These are phyloP conservation scores for Sphagnum tenellum DNA, from an alignment of 225 moss, liverwort and hornwort species.

Conservation along the genomic window DNA sequence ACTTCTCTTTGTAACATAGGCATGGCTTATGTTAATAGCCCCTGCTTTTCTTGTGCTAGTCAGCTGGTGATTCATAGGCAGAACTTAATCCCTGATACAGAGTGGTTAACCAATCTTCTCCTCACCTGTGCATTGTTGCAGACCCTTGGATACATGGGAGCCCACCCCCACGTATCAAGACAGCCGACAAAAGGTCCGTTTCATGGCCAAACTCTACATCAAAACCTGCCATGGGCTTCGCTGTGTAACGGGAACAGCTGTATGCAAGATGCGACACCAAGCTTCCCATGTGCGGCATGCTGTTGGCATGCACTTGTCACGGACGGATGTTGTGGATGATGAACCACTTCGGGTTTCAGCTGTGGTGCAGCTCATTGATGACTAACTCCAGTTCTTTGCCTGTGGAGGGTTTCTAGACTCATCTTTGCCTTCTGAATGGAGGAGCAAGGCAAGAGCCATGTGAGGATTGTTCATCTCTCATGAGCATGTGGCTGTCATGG, in stretches of 20 bases:
- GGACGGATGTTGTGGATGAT: slow-evolving; percentile 34
- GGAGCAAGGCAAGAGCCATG: too few relatives aligned
- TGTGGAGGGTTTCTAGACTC: too few relatives aligned
- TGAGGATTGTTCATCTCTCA: too few relatives aligned
- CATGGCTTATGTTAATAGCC: too few relatives aligned
- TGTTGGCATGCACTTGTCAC: slow-evolving; percentile 29
- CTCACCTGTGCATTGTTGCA: too few relatives aligned
- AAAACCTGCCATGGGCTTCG: slow-evolving; percentile 38
- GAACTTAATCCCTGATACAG: too few relatives aligned
- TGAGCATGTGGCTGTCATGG: too few relatives aligned
- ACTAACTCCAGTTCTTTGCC: neutral
- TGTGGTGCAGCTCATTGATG: slow-evolving; percentile 41
- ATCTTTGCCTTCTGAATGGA: too few relatives aligned
- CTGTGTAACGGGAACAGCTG: slow-evolving; percentile 35
- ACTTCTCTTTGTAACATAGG: too few relatives aligned
- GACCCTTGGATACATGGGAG: slow-evolving; percentile 37
- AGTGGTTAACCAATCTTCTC: too few relatives aligned
- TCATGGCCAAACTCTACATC: slow-evolving; percentile 34
- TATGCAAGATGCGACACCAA: slow-evolving; percentile 31
- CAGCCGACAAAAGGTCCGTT: slow-evolving; percentile 36
- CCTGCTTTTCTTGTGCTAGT: too few relatives aligned
- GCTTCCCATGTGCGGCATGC: slow-evolving; percentile 27
- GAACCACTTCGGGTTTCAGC: slow-evolving; percentile 40
- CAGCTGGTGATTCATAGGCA: too few relatives aligned
- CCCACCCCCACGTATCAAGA: slow-evolving; percentile 33